These are phyloP conservation scores for Pelargonium cotyledonis DNA, from an alignment of 441 rosid genomes.

Conservation along the genomic window DNA sequence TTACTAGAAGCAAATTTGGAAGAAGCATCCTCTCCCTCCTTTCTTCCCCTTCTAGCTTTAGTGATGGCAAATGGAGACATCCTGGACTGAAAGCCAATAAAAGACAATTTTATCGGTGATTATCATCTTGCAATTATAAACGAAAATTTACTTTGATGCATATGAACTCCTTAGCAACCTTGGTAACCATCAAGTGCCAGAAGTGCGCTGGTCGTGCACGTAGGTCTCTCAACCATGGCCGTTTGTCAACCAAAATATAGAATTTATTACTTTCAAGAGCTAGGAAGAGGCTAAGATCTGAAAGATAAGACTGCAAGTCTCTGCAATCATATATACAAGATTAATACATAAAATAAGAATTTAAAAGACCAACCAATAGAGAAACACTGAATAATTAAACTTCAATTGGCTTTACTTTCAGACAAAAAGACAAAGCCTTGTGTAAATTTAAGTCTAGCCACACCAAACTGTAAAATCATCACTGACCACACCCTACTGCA, in stretches of 20 bases:
- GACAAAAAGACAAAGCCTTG: background rate
- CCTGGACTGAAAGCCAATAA: conserved; percentile 62
- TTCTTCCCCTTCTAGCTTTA: conserved; percentile 49
- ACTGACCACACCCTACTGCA: too few relatives aligned
- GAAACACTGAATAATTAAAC: background rate
- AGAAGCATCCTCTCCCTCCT: conserved; percentile 37
- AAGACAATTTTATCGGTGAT: conserved; percentile 16
- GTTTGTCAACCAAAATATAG: conserved; percentile 84
- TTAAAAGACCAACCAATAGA: background rate
- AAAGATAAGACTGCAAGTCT: conserved; percentile 92
- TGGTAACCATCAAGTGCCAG: conserved; percentile 97
- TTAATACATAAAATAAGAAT: conserved; percentile 5
- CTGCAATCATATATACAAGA: conserved; percentile 41
- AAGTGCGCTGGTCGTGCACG: conserved; percentile 63
- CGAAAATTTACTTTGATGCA: background rate
- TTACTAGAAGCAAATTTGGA: conserved; percentile 28
- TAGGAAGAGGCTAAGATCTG: conserved; percentile 73
- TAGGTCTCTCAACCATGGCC: conserved; percentile 68
- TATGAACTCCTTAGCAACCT: conserved; percentile 40
- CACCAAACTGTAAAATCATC: too few relatives aligned
- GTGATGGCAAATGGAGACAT: conserved; percentile 91
- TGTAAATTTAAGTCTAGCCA: too few relatives aligned
- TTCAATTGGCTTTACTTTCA: background rate
- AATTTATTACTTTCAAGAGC: conserved; percentile 70
- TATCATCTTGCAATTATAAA: background rate